Conservation (phyloP, 257 asterid species). For the Przewalskia tangutica region DNA sequence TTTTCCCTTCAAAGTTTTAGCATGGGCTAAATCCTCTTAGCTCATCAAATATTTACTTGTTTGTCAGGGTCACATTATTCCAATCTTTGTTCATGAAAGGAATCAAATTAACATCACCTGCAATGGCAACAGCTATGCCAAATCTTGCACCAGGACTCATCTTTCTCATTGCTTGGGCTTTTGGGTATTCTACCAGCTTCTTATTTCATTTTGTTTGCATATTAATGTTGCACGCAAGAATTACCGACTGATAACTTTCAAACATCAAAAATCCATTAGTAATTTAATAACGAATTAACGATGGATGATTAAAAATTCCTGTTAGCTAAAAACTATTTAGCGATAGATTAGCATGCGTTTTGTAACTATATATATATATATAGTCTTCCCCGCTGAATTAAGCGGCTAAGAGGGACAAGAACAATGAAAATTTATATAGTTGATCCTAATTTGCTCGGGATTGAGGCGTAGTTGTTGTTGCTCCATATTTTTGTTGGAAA, state of each 20-base stretch:
- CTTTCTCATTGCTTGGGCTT: conserved; percentile 75
- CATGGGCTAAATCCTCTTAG: background rate
- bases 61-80: conserved; percentile 61
- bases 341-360: too few relatives aligned
- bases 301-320: background rate
- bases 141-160: conserved; percentile 85
- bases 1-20: background rate
- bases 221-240: background rate
- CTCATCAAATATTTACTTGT: background rate
- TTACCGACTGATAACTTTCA: background rate
- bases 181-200: conserved; percentile 26
- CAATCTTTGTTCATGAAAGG: conserved; percentile 76
- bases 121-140: conserved; percentile 96
- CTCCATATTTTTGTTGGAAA: too few relatives aligned
- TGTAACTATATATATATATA: too few relatives aligned
- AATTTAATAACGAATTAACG: background rate
- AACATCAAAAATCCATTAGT: background rate
- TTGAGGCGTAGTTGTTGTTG: background rate
- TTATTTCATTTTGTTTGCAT: background rate
- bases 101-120: conserved; percentile 67
- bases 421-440: background rate
- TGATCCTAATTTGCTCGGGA: background rate
- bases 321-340: background rate
- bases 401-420: too few relatives aligned
- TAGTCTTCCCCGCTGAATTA: too few relatives aligned